Base-by-base conservation (phyloP, 768 basidiomycete genomes). In the Epithele typhae region DNA sequence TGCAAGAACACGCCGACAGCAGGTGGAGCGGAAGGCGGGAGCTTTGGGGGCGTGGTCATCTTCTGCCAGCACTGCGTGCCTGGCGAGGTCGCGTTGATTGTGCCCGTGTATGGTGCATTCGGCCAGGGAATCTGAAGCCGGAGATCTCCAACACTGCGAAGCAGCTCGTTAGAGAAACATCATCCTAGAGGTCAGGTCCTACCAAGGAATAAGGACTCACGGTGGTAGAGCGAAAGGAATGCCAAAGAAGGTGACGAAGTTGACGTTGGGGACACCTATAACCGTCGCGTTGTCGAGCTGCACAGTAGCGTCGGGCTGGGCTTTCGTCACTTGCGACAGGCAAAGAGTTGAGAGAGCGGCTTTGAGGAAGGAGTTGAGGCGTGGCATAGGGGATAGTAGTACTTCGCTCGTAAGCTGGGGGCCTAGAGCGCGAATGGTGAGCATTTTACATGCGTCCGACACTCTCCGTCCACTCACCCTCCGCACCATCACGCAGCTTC, bases 151-250 rank as follows among this genome's bases (percentile, higher is more conserved):
- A 43, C 19, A 14, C 49, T 51, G 6, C 5, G 27, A 7, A 11
- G 5, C 4, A 19, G 12, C 12, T 3, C 22, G 23, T 14, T n/a
- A 5, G 2, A 32, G 37, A 2, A 33, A 35, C 19, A 37, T 30
- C n/a, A 14, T 2, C 12, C 8, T 30, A 30, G 7, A 30, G 27
- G 27, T 7, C 7, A 30, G 14, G 27, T 30, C 14, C 14, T 24
- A 15, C 30, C 14, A 12, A 17, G 15, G 14, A 15, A 19, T n/a
- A 5, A 21, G 15, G n/a, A 32, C 64, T 33, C 45, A 65, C 62
- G 61, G 60, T 3, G 64, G 58, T 43, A 53, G 30, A 3, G 64
- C 64, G 37, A 51, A 66, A 3, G 64, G 64, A 18, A 66, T 56
- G 24, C 64, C 61, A 15, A 61, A 34, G 37, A 60, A 66, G 15